These are phyloP conservation scores for Acacia melanoxylon DNA, from an alignment of 306 rosid genomes.

Conservation along the genomic window DNA sequence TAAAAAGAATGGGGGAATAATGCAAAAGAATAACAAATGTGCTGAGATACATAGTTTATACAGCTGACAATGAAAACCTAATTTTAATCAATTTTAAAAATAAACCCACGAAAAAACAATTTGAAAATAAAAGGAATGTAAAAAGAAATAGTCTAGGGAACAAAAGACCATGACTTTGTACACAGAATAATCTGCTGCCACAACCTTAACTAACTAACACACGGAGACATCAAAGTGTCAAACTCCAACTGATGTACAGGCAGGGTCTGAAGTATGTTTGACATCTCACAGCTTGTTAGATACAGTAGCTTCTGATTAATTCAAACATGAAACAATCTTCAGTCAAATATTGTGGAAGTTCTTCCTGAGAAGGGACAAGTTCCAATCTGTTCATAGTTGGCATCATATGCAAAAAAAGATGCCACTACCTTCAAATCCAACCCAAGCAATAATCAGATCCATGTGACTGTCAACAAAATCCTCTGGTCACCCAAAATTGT, in stretches of 20 bases:
- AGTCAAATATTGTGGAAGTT: constrained; percentile 6
- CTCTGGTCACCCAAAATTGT: constrained; percentile 37
- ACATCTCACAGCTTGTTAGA: constrained; percentile 19
- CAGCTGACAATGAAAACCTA: constrained; percentile 1
- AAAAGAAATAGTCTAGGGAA: background rate
- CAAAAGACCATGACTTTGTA: constrained; percentile 20
- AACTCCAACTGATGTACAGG: constrained; percentile 17
- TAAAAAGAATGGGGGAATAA: constrained; percentile 11
- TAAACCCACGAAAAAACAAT: background rate
- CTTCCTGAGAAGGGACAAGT: constrained; percentile 22
- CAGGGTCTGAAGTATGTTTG: constrained; percentile 7
- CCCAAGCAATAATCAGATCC: constrained; percentile 41
- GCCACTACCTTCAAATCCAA: constrained; percentile 37
- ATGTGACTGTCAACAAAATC: constrained; percentile 39
- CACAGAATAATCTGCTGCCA: constrained; percentile 11
- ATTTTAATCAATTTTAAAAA: background rate
- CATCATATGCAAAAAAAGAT: constrained; percentile 34
- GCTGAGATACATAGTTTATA: background rate
- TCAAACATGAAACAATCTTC: constrained; percentile 2
- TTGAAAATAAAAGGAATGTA: background rate
- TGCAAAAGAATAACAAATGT: constrained; percentile 26
- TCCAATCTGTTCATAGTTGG: constrained; percentile 15
- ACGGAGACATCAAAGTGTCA: background rate
- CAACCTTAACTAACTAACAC: constrained; percentile 18
- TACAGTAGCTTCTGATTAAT: constrained; percentile 11